Conservation (phyloP, 352 stramenopile species). For the Bremia lactucae region DNA sequence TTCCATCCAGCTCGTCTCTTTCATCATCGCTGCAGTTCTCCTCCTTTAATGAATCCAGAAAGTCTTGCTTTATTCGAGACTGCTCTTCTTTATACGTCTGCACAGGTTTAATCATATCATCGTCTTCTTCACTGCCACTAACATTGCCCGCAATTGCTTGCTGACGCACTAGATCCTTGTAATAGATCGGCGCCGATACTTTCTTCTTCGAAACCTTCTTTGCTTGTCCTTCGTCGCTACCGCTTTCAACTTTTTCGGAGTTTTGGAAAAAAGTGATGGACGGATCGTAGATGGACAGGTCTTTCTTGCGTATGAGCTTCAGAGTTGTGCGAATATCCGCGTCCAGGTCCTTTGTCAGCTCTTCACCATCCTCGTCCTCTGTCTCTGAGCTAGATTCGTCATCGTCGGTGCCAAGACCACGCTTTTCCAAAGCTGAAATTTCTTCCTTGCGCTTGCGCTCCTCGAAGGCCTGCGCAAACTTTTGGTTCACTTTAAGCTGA, state of each 20-base stretch:
- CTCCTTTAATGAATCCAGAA: conserved; percentile 44
- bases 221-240: conserved; percentile 16
- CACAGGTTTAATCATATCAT: conserved; percentile 22
- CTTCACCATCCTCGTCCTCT: conserved; percentile 76
- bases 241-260: conserved; percentile 14
- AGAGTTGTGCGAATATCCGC: conserved; percentile 78
- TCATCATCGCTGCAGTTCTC: conserved; percentile 48
- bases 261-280: conserved; percentile 85
- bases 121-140: conserved; percentile 56
- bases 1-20: conserved; percentile 63
- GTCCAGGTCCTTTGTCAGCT: conserved; percentile 64
- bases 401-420: conserved; percentile 19
- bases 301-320: conserved; percentile 84
- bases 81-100: conserved; percentile 66
- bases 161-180: conserved; percentile 93
- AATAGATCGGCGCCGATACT: conserved; percentile 50
- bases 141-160: conserved; percentile 86
- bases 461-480: conserved; percentile 63
- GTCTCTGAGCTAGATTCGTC: conserved; percentile 69
- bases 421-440: conserved; percentile 41
- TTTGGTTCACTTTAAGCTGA: conserved; percentile 67
- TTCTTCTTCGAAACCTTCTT: conserved; percentile 29
- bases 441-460: conserved; percentile 78
- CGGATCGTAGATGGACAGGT: conserved; percentile 89
- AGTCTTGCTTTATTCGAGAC: conserved; percentile 51